phyloP scores from a whole-genome alignment of 2,329 filamentous ascomycete genomes.

The Colletotrichum phormii region DNA sequence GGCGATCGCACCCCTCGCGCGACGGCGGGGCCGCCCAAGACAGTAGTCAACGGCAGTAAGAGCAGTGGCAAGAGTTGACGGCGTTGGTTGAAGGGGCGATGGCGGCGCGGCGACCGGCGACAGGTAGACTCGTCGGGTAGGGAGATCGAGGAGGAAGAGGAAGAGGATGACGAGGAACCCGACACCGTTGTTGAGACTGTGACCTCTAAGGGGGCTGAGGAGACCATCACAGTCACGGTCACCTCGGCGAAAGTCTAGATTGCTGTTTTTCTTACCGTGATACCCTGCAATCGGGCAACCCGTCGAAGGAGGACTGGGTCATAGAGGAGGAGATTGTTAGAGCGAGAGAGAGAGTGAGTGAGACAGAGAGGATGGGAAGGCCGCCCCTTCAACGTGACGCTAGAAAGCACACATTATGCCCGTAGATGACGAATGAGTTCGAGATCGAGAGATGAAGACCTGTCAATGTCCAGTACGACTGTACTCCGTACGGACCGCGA shows the following conservation, averaged over 20 bases:
- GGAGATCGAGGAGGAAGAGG: constrained; percentile 5
- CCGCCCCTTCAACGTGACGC: constrained; percentile 39
- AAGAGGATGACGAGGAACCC: constrained; percentile 3
- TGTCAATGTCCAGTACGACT: not conserved
- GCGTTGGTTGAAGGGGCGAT: constrained; percentile 40
- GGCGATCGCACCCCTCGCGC: constrained; percentile 37
- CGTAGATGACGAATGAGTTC: not conserved
- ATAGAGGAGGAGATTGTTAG: not conserved
- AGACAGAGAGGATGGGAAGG: not conserved
- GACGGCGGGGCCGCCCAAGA: constrained; percentile 14
- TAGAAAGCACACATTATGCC: constrained; percentile 22
- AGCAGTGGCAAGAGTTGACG: constrained; percentile 34
- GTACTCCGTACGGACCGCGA: not conserved
- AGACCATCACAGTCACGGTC: constrained; percentile 33
- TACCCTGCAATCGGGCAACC: constrained; percentile 31
- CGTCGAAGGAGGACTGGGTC: not conserved
- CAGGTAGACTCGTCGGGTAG: constrained; percentile 9
- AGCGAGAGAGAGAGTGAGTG: not conserved
- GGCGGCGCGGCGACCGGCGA: constrained; percentile 29
- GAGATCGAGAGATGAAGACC: not conserved
- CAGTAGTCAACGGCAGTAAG: constrained; percentile 6
- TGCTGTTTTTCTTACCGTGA: constrained; percentile 34
- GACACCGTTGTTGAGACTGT: constrained; percentile 22
- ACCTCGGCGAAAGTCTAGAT: constrained; percentile 25
- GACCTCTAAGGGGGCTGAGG: constrained; percentile 12